Base-by-base conservation (phyloP, 768 basidiomycete genomes). In the Naganishia friedmannii region DNA sequence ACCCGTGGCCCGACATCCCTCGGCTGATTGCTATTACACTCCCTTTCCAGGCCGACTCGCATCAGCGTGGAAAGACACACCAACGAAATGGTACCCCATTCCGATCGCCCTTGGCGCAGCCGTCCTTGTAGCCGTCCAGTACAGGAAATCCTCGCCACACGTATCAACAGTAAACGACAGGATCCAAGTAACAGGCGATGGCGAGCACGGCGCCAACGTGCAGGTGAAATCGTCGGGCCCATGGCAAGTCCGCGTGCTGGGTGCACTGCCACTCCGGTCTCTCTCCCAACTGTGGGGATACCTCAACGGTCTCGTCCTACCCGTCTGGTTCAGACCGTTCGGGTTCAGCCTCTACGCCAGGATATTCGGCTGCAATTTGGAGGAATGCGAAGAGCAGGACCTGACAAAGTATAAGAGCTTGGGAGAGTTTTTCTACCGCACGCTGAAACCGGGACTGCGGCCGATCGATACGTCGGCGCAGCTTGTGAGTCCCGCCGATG, bases 211-310 rank as follows among this genome's bases (percentile, higher is more conserved):
- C 19, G 78, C 78, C 1, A 77, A 76, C 3, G 72, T 72, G 2
- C 51, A 65, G 8, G 71, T 78, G 23, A 76, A 73, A 48, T 56
- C 45, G 0, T 53, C 56, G 5, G 71, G 71, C 46, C 71, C 71
- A 57, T 72, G 71, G 71, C 71, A 72, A 45, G 92, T 98, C n/a
- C 91, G 95, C 82, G 93, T 98, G 56, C 85, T 98, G 63, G 95
- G 94, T 65, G 94, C 94, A 12, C 86, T 99, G 0, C 96, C 96
- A 0, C 86, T 98, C 7, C 88, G 94, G 51, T 93, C 93, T 72
- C 87, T 97, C 78, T 98, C 95, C n/a, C 89, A 94, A 1, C 82
- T 98, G 6, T 98, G 95, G 93, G 96, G 96, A 7, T 94, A 93
- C 81, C 76, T 98, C 72, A 99, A 97, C 83, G 90, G 90, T 1